Evolutionary conservation across 139 green algal genomes (phyloP), one percentile per base, ranked within the genome.

Genomic region (Chlamydomonas sp.): DNA sequence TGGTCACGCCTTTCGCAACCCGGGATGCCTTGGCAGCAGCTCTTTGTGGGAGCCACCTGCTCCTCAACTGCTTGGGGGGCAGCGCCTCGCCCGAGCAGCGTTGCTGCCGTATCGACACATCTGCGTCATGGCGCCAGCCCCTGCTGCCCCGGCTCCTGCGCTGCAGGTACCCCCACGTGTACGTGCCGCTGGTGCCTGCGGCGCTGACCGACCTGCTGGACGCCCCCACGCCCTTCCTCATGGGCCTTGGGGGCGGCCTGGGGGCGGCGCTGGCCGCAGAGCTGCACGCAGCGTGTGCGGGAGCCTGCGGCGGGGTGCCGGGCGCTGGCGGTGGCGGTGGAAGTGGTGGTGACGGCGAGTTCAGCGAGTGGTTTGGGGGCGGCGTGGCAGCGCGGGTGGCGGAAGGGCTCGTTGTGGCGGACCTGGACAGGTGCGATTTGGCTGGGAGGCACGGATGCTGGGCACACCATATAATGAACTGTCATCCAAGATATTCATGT

Each of bases 201-300:
- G 72, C 57, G 9, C 83, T 95, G 76, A 15, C 81, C 10, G 93
- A 94, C 20, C 91, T 93, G 31, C 20, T 94, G 17, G 93, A 95
- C 68, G 93, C 93, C 14, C 93, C 93, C 63, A 95, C 91, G 17
- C 93, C 93, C 20, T 95, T 93, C 85, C 85, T 95, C 0, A 95
- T 95, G 93, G 93, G 93, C 0, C 69, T 95, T 59, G 87, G 90
- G 14, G 20, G 71, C 0, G 3, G 7, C 10, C 15, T 63, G 0
- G 69, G 63, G 15, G 73, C 72, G 17, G 58, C 4, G 49, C 78
- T 83, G 49, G 64, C 17, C 5, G 84, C 59, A 2, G 66, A 78
- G 58, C 76, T 78, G 77, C 8, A 17, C 1, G 73, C 4, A 60
- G n/a, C 5, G 4, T 14, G 9, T 66, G 72, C 12, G 5, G 72